phyloP scores from a whole-genome alignment of 768 basidiomycete species.

The Leccinum fibrillosum region DNA sequence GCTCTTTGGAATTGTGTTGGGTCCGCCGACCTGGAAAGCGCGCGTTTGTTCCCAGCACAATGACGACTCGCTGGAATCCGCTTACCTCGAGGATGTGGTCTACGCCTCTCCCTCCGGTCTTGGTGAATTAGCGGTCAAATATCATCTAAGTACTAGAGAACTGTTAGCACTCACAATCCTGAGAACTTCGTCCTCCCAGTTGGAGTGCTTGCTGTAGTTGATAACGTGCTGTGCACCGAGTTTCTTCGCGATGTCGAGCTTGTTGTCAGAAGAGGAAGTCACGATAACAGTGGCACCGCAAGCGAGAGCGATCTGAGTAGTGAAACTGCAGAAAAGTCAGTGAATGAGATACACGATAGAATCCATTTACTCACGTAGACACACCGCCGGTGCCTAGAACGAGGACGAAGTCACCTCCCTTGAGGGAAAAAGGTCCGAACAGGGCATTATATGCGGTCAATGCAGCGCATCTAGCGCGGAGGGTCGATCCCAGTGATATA shows the following conservation, averaged over 20 bases:
- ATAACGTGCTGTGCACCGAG: conserved; percentile 55
- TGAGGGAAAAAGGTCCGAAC: conserved; percentile 45
- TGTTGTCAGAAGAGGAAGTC: conserved; percentile 66
- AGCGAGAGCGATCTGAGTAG: conserved; percentile 57
- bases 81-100: conserved; percentile 35
- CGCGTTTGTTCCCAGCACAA: neutral
- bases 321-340: conserved; percentile 40
- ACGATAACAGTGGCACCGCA: conserved; percentile 62
- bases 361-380: conserved; percentile 39
- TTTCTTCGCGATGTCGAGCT: conserved; percentile 48
- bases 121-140: neutral
- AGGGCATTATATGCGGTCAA: conserved; percentile 65
- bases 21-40: conserved; percentile 47
- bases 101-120: conserved; percentile 32
- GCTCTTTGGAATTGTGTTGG: conserved; percentile 46
- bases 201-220: conserved; percentile 55
- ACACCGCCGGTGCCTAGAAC: conserved; percentile 57
- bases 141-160: neutral
- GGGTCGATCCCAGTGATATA: neutral
- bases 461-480: conserved; percentile 45
- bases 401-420: conserved; percentile 58
- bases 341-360: neutral
- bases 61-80: neutral
- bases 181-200: conserved; percentile 51
- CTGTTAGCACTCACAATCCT: neutral